Conservation (phyloP, 2,329 filamentous ascomycete species). For the Neopestalotiopsis clavispora region DNA sequence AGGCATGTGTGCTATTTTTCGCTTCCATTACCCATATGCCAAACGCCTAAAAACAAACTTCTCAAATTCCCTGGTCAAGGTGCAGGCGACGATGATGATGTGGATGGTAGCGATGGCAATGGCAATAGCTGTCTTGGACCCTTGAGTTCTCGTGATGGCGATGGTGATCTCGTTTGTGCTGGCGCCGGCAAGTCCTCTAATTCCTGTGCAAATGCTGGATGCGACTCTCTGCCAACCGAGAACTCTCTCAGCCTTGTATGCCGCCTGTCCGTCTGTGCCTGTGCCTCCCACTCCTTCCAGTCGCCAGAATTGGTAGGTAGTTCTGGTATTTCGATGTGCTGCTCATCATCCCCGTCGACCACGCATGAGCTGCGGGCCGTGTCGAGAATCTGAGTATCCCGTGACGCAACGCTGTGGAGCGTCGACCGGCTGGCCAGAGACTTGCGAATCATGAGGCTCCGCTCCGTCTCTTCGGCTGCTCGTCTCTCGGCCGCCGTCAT, state of each 20-base stretch:
- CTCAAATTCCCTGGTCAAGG: not conserved
- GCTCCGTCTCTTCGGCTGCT: conserved; percentile 31
- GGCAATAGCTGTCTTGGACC: not conserved
- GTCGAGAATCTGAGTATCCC: conserved; percentile 18
- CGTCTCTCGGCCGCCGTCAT: conserved; percentile 25
- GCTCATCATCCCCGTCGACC: conserved; percentile 20
- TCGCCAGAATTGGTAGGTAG: conserved; percentile 25
- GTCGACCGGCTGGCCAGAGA: conserved; percentile 35
- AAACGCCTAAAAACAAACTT: too few species aligned
- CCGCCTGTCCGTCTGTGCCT: conserved; percentile 33
- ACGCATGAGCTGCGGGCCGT: conserved; percentile 14
- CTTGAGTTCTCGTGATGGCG: conserved; percentile 20
- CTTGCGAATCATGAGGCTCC: conserved; percentile 36
- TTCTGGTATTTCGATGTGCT: conserved; percentile 15
- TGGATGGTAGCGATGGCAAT: not conserved
- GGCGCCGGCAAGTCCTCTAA: conserved; percentile 24
- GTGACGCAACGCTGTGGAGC: conserved; percentile 16
- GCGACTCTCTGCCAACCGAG: conserved; percentile 22
- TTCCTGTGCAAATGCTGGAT: conserved; percentile 32
- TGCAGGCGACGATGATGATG: not conserved
- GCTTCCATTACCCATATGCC: too few species aligned
- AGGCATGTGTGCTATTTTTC: not conserved
- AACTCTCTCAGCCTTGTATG: conserved; percentile 25
- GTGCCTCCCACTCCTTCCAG: conserved; percentile 47
- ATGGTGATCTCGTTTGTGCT: conserved; percentile 24